Evolutionary conservation across 805 yeast species (phyloP).

Genomic region (Torulaspora gathmanii): DNA sequence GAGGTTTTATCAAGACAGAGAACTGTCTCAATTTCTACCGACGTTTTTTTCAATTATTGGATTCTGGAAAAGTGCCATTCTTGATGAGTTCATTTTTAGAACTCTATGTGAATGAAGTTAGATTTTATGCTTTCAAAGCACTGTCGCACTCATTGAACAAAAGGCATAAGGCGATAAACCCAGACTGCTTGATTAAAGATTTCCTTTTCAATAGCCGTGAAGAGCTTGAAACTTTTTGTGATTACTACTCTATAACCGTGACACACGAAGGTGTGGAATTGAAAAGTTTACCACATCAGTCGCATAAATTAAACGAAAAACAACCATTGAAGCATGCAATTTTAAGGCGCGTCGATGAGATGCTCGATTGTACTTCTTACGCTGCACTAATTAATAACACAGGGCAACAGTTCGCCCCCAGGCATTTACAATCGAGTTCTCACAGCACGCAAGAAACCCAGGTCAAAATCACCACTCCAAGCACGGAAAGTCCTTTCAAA

Average conservation of each 20-base stretch:
- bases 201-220: conserved; percentile 65
- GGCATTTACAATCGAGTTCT: not conserved
- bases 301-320: conserved; percentile 36
- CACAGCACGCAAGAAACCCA: not conserved
- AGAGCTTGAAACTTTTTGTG: conserved; percentile 52
- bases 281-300: conserved; percentile 38
- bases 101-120: conserved; percentile 69
- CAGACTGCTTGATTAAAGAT: conserved; percentile 42
- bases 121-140: conserved; percentile 67
- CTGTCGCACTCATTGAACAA: conserved; percentile 64
- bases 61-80: conserved; percentile 52
- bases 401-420: not conserved
- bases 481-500: no score
- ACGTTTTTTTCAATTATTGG: conserved; percentile 57
- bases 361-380: conserved; percentile 31
- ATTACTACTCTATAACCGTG: conserved; percentile 54
- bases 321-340: conserved; percentile 46
- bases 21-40: conserved; percentile 59
- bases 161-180: conserved; percentile 61
- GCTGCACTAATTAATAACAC: conserved; percentile 37
- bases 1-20: conserved; percentile 49
- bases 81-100: conserved; percentile 72
- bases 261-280: conserved; percentile 43
- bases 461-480: no score
- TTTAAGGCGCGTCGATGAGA: conserved; percentile 41